Evolutionary conservation across 208 protist genomes (phyloP).

Genomic region (Trypanosomatidae sp.): DNA sequence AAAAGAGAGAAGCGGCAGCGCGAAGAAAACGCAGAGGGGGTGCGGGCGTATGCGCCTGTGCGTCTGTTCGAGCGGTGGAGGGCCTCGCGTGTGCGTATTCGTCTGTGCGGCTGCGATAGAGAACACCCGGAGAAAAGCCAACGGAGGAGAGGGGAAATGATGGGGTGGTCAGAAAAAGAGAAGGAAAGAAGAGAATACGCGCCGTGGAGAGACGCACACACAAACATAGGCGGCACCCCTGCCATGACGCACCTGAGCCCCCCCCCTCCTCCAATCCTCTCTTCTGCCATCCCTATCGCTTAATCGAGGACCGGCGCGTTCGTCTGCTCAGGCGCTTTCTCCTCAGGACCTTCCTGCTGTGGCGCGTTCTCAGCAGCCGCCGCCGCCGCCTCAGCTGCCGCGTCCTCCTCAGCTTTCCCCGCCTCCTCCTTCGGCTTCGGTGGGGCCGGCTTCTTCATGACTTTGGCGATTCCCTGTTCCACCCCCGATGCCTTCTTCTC

Average conservation of each 20-base stretch:
- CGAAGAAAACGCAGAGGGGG: background rate
- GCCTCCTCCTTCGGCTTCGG: slow-evolving; percentile 47
- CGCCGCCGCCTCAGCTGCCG: slow-evolving; percentile 15
- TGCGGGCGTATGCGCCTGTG: background rate
- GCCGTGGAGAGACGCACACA: slow-evolving; percentile 4
- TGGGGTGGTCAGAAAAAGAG: background rate
- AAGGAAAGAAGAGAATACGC: background rate
- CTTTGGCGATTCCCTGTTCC: slow-evolving; percentile 32
- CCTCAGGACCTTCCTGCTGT: slow-evolving; percentile 7
- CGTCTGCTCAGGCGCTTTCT: slow-evolving; percentile 27
- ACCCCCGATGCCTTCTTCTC: slow-evolving; percentile 44
- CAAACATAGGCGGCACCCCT: background rate
- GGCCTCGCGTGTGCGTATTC: background rate
- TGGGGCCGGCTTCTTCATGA: slow-evolving; percentile 50
- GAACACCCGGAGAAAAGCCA: background rate
- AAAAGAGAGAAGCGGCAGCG: background rate
- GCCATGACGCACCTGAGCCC: background rate
- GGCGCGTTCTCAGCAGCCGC: slow-evolving; percentile 14
- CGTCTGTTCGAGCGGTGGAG: background rate
- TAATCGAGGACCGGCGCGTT: slow-evolving; percentile 41
- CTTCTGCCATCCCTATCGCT: background rate
- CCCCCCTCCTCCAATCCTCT: background rate
- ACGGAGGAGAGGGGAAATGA: background rate
- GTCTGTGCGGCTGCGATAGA: background rate
- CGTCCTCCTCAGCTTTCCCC: slow-evolving; percentile 28